Base-by-base conservation (phyloP, 768 basidiomycete genomes). In the Termitomyces titanicus region DNA sequence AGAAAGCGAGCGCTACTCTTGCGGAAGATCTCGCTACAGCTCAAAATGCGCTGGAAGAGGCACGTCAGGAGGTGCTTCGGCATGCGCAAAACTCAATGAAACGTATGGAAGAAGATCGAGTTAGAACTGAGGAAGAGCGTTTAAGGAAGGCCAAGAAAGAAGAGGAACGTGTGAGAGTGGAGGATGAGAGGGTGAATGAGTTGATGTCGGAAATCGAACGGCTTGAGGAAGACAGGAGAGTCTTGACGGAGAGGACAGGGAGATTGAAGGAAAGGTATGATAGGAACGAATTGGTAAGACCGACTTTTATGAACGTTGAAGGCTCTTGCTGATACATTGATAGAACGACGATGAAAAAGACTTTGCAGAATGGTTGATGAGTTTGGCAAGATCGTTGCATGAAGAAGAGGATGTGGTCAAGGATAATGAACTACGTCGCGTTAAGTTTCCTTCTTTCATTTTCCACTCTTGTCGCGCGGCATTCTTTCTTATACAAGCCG, bases 361-460 rank as follows among this genome's bases (percentile, higher is more conserved):
- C 4, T 74, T 86, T 45, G 76, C 80, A 8, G 66, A 74, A 49
- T 66, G 70, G 46, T 60, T 86, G 29, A 71, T 80, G 58, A 68
- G 68, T 38, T 66, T 76, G 45, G 73, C 79, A 15, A 72, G 77
- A 48, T 71, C 73, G 11, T 66, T 78, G 20, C 76, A 83, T 59
- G 83, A 83, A 57, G 75, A 82, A 49, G 77, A 79, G 17, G 68
- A 78, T 35, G 74, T 84, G 29, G 73, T 70, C 24, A 84, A 84
- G 63, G 72, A 72, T 49, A 83, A 85, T 59, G 82, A 85, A 52
- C 72, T 86, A 27, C 78, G 77, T 55, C 72, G 77, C 57, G 83
- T 83, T 57, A 40, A 72, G 22, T 39, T 31, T 38, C 49, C 38
- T 53, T 45, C 27, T 17, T 49, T 38, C 48, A 15, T 13, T 33